Conservation (phyloP, 1,284 basidiomycete genomes). For the Cryptococcus sp. region DNA sequence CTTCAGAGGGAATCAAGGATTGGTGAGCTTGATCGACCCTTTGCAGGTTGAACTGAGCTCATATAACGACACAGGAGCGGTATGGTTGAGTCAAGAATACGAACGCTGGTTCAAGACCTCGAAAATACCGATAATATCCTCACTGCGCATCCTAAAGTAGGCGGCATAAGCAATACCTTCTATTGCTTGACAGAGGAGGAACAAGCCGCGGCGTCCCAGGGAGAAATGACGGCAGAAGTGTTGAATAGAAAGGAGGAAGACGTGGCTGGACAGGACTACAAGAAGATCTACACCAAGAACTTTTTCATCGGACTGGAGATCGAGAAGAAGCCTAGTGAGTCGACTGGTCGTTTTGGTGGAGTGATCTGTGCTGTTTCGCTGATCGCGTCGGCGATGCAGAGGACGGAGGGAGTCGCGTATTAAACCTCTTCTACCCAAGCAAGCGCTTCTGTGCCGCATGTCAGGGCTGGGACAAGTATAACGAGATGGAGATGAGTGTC, state of each 20-base stretch:
- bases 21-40: constrained; percentile 64
- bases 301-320: constrained; percentile 96
- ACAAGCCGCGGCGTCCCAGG: constrained; percentile 83
- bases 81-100: constrained; percentile 94
- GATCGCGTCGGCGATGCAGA: constrained; percentile 30
- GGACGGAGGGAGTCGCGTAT: constrained; percentile 59
- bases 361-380: neutral
- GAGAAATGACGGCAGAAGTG: constrained; percentile 74
- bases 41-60: neutral
- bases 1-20: constrained; percentile 84
- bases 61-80: constrained; percentile 66
- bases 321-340: constrained; percentile 83
- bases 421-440: constrained; percentile 97
- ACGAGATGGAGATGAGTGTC: constrained; percentile 91
- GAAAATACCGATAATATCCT: constrained; percentile 90
- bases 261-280: constrained; percentile 72
- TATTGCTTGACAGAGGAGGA: constrained; percentile 85
- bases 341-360: neutral
- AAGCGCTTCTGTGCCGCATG: constrained; percentile 94
- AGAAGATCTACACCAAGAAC: constrained; percentile 84
- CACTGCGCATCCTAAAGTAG: constrained; percentile 92
- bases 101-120: constrained; percentile 95
- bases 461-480: constrained; percentile 94
- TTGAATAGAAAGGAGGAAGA: constrained; percentile 76
- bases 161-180: constrained; percentile 85